A percentile compares a stretch with the other conserved stretches of the same genome.
These are phyloP conservation scores for Leptographium procerum DNA, from an alignment of 2,329 filamentous ascomycete genomes.

Conservation along the genomic window DNA sequence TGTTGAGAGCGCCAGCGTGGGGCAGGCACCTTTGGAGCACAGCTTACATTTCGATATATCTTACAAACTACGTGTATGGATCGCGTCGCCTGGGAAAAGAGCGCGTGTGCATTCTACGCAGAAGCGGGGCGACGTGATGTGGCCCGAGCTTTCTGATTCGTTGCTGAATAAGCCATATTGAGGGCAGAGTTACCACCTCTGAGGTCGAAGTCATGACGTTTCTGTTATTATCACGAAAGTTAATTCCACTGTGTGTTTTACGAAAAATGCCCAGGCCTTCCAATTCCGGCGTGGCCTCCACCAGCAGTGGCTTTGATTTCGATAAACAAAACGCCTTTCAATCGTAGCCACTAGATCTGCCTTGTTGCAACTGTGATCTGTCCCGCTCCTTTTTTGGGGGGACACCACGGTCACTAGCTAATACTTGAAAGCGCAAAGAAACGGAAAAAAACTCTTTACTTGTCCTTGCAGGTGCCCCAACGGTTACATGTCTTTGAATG, in stretches of 20 bases:
- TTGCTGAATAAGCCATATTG: not conserved
- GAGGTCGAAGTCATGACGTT: no score
- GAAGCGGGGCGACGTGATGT: not conserved
- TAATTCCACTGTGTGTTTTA: no score
- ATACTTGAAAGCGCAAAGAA: no score
- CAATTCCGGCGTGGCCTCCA: not conserved
- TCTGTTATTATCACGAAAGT: no score
- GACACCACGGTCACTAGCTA: no score
- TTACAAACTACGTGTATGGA: not conserved
- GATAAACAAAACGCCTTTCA: not conserved
- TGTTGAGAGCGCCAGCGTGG: not conserved
- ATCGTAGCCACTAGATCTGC: not conserved
- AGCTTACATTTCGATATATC: not conserved
- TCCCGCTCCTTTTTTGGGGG: not conserved
- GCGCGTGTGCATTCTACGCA: not conserved
- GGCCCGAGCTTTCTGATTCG: not conserved
- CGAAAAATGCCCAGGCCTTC: not conserved
- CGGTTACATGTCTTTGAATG: not conserved
- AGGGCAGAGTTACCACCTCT: no score
- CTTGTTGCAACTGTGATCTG: not conserved
- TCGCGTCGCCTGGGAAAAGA: not conserved
- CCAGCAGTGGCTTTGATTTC: not conserved
- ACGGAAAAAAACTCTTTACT: no score
- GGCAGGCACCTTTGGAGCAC: not conserved
- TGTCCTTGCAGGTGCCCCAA: no score